Percentiles rank a stretch among this genome's conserved stretches.
Conservation (phyloP, 2,329 filamentous ascomycete species). For the Colletotrichum sp. region DNA sequence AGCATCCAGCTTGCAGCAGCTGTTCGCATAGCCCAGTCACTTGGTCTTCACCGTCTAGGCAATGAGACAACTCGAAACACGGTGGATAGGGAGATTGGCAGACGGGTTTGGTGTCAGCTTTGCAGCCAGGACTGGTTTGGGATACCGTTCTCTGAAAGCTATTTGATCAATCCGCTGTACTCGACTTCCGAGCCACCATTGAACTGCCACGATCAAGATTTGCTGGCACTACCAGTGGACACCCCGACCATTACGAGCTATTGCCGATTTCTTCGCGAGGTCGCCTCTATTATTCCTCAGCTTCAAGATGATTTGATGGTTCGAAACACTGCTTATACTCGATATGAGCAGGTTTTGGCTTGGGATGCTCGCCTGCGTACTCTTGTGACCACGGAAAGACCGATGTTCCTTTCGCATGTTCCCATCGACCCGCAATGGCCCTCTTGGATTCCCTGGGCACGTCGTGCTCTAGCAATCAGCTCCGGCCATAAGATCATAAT, state of each 20-base stretch:
- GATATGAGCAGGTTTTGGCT: conserved; percentile 39
- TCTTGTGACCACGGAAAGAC: conserved; percentile 24
- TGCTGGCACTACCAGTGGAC: conserved; percentile 14
- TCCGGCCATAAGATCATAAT: neutral
- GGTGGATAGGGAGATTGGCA: neutral
- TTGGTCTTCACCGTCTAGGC: conserved; percentile 48
- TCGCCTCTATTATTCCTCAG: conserved; percentile 38
- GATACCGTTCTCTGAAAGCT: neutral
- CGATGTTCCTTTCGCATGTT: neutral
- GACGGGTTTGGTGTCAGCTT: neutral
- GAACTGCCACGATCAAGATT: conserved; percentile 40
- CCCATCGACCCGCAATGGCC: neutral
- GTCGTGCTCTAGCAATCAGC: neutral
- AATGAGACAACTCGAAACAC: conserved; percentile 23
- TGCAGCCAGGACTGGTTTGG: neutral
- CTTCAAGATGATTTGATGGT: conserved; percentile 36
- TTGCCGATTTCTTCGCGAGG: conserved; percentile 31
- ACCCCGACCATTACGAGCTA: conserved; percentile 31
- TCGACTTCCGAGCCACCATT: conserved; percentile 34
- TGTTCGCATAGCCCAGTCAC: conserved; percentile 49
- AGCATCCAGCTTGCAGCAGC: conserved; percentile 49
- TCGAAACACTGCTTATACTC: conserved; percentile 36
- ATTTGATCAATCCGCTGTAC: conserved; percentile 36
- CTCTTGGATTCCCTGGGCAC: neutral
- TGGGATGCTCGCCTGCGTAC: conserved; percentile 37